Conservation (phyloP, 805 yeast genomes). For the Pichia californica region DNA sequence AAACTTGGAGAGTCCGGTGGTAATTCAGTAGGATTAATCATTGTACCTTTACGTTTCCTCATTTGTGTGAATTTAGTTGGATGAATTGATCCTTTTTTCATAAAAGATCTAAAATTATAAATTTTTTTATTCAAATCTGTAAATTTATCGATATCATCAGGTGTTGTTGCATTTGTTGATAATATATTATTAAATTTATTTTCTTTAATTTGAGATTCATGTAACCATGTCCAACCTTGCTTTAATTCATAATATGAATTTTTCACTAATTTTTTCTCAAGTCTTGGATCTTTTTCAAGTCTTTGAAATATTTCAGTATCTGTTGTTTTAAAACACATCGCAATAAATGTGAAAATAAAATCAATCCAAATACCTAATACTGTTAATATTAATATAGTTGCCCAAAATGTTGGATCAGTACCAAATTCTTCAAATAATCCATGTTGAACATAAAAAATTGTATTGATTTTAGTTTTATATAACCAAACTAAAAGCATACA, state of each 20-base stretch:
- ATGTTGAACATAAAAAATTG: constrained; percentile 63
- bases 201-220: constrained; percentile 27
- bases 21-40: constrained; percentile 39
- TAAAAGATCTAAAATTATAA: constrained; percentile 25
- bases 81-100: constrained; percentile 30
- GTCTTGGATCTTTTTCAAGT: constrained; percentile 60
- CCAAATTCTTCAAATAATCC: constrained; percentile 75
- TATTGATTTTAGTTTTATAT: constrained; percentile 44
- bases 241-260: constrained; percentile 65
- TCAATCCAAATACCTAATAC: constrained; percentile 63
- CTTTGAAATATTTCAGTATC: constrained; percentile 77
- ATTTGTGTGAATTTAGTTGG: constrained; percentile 30
- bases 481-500: constrained; percentile 66
- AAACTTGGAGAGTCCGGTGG: constrained; percentile 42
- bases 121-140: constrained; percentile 11
- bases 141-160: constrained; percentile 11
- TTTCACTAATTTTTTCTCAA: constrained; percentile 65
- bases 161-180: neutral
- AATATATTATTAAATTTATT: constrained; percentile 16
- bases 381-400: constrained; percentile 50
- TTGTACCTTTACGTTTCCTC: constrained; percentile 44
- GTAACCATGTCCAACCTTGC: constrained; percentile 70
- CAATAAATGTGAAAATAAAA: constrained; percentile 50
- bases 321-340: constrained; percentile 51
- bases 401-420: constrained; percentile 82